These are phyloP conservation scores for Scutellaria baicalensis DNA, from an alignment of 257 asterid species.

Conservation along the genomic window DNA sequence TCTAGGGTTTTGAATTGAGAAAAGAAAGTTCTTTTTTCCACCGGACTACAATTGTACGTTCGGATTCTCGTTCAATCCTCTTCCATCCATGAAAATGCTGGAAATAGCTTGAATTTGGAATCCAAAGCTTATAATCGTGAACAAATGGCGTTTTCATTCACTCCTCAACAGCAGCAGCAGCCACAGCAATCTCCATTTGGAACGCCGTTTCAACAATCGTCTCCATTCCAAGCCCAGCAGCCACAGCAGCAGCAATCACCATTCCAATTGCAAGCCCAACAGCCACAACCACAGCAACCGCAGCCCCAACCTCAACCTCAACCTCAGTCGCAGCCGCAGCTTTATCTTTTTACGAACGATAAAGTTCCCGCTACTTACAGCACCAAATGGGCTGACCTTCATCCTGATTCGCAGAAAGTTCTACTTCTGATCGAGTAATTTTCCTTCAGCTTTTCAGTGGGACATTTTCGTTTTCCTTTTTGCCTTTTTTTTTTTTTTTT, in stretches of 20 bases:
- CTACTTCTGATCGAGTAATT: slow-evolving; percentile 80
- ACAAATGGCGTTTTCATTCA: slow-evolving; percentile 59
- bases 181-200: slow-evolving; percentile 31
- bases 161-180: slow-evolving; percentile 56
- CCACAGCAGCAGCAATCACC: slow-evolving; percentile 45
- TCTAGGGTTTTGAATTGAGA: slow-evolving; percentile 38
- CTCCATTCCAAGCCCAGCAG: slow-evolving; percentile 30
- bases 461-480: neutral
- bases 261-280: slow-evolving; percentile 40
- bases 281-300: slow-evolving; percentile 28
- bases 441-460: neutral
- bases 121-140: neutral
- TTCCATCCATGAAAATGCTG: neutral
- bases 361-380: slow-evolving; percentile 81
- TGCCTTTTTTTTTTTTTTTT: neutral
- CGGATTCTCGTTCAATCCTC: neutral
- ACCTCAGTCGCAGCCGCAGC: slow-evolving; percentile 50
- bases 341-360: slow-evolving; percentile 64
- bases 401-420: slow-evolving; percentile 85
- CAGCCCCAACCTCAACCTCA: slow-evolving; percentile 26
- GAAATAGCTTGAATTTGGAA: neutral
- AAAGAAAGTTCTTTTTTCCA: neutral
- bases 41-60: slow-evolving; percentile 1
- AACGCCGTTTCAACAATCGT: slow-evolving; percentile 40
- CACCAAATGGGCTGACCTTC: slow-evolving; percentile 96